Conservation (phyloP, 805 yeast genomes). For the Candida maesae region DNA sequence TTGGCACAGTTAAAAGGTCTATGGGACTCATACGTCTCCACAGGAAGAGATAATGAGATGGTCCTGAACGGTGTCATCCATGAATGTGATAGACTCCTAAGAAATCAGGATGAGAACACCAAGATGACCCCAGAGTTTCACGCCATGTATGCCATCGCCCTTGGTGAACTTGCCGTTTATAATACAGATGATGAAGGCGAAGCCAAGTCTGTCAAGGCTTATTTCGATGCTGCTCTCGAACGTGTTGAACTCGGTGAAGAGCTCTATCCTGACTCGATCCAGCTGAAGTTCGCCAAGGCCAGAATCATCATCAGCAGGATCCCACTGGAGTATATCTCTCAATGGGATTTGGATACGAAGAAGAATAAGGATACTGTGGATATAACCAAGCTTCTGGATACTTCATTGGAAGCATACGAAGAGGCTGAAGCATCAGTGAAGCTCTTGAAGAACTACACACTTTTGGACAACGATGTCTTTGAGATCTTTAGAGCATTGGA, state of each 20-base stretch:
- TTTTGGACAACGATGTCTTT: conserved; percentile 40
- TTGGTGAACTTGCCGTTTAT: conserved; percentile 60
- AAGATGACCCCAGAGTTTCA: conserved; percentile 53
- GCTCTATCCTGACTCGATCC: conserved; percentile 41
- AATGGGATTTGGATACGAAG: conserved; percentile 41
- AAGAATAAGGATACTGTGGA: conserved; percentile 31
- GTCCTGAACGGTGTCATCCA: conserved; percentile 83
- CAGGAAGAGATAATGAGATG: conserved; percentile 59
- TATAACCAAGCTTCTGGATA: conserved; percentile 37
- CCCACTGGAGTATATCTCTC: conserved; percentile 53
- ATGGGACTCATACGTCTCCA: conserved; percentile 57
- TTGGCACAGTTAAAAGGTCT: conserved; percentile 71
- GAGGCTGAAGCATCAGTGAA: conserved; percentile 33
- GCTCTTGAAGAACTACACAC: conserved; percentile 26
- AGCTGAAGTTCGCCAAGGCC: conserved; percentile 50
- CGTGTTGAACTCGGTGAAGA: conserved; percentile 58
- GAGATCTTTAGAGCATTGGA: conserved; percentile 57
- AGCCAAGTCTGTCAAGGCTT: conserved; percentile 45
- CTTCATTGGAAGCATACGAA: conserved; percentile 44
- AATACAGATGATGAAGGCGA: conserved; percentile 40
- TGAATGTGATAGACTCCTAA: conserved; percentile 79
- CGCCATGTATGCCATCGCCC: conserved; percentile 68
- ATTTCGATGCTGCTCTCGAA: conserved; percentile 69
- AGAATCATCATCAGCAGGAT: conserved; percentile 54
- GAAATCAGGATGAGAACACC: conserved; percentile 32